phyloP scores from a whole-genome alignment of 1,139 yeast species.

The Pichia sp. region DNA sequence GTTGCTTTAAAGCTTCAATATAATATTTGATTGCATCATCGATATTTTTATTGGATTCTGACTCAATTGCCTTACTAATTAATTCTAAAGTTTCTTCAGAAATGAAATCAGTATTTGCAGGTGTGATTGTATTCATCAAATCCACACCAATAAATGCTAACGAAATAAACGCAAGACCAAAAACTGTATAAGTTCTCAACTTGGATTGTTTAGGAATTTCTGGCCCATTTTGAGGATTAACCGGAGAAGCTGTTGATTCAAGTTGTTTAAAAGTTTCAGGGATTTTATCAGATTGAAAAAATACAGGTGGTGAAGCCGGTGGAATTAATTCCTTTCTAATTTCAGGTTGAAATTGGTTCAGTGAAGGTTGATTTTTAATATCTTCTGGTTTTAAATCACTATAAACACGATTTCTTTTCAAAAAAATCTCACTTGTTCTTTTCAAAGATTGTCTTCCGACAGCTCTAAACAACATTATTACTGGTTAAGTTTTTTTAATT shows the following conservation, averaged over 20 bases:
- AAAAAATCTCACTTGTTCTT: not conserved
- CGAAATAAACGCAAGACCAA: constrained; percentile 1
- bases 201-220: constrained; percentile 1
- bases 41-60: constrained; percentile 20
- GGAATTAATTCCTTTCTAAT: not conserved
- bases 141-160: constrained; percentile 4
- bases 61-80: constrained; percentile 16
- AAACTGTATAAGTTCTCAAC: not conserved
- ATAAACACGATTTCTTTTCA: not conserved
- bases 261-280: constrained; percentile 11
- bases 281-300: constrained; percentile 10
- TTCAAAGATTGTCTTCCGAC: not conserved
- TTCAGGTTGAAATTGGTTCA: constrained; percentile 29
- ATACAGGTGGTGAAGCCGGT: constrained; percentile 19
- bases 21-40: constrained; percentile 20
- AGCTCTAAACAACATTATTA: not conserved
- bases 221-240: not conserved
- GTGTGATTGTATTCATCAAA: not conserved
- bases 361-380: constrained; percentile 17
- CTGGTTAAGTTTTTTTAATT: not conserved
- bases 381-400: constrained; percentile 3
- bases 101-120: constrained; percentile 11
- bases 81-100: constrained; percentile 14
- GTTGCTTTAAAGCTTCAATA: constrained; percentile 15
- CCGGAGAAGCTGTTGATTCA: not conserved